phyloP scores from a whole-genome alignment of 1,139 yeast genomes.

The Candida neerlandica region DNA sequence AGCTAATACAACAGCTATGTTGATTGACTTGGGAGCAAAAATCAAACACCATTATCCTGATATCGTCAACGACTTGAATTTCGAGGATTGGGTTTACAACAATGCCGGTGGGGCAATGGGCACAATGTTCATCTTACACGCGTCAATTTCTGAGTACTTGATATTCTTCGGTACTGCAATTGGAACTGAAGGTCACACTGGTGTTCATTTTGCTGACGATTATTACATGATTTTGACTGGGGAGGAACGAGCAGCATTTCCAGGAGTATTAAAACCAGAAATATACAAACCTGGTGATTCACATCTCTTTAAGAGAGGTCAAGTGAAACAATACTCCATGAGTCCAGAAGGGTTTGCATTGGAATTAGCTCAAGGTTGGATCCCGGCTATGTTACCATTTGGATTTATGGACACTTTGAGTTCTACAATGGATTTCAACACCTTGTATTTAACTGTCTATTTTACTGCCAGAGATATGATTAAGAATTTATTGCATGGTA shows the following conservation, averaged over 20 bases:
- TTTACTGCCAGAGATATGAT: conserved; percentile 80
- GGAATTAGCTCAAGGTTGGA: conserved; percentile 98
- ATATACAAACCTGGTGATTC: conserved; percentile 80
- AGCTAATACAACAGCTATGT: conserved; percentile 60
- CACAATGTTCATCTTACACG: conserved; percentile 90
- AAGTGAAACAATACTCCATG: conserved; percentile 82
- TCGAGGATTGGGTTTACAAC: conserved; percentile 91
- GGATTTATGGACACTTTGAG: conserved; percentile 81
- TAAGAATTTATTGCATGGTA: conserved; percentile 64
- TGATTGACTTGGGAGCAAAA: conserved; percentile 61
- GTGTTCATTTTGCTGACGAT: conserved; percentile 94
- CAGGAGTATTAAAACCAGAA: conserved; percentile 62
- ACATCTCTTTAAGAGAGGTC: conserved; percentile 74
- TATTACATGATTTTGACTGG: conserved; percentile 89
- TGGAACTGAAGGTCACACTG: conserved; percentile 96
- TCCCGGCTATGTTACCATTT: conserved; percentile 95
- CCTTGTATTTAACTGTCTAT: conserved; percentile 67
- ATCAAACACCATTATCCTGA: conserved; percentile 64
- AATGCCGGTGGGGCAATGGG: conserved; percentile 99
- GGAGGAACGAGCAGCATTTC: conserved; percentile 68
- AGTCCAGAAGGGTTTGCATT: conserved; percentile 79
- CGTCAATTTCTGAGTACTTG: conserved; percentile 90
- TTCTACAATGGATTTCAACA: conserved; percentile 78
- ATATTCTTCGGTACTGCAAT: conserved; percentile 85
- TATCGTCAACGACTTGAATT: conserved; percentile 64